A percentile compares a stretch with the other conserved stretches of the same genome.
These are phyloP conservation scores for Morella rubra DNA, from an alignment of 306 rosid genomes.

Conservation along the genomic window DNA sequence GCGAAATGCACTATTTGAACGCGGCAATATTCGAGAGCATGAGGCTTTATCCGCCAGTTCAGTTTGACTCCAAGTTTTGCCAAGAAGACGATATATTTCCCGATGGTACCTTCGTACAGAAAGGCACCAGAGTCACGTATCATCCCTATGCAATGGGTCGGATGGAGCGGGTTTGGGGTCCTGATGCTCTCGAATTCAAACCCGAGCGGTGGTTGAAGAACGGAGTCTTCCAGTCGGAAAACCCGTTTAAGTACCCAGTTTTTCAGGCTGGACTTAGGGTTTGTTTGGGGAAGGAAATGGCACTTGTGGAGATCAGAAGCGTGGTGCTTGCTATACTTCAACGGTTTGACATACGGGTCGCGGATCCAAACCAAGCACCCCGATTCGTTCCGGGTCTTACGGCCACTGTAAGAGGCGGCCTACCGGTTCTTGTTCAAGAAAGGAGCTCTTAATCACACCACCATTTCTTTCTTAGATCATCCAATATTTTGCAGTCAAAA, in stretches of 20 bases:
- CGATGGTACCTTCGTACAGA: slow-evolving; percentile 65
- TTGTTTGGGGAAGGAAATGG: slow-evolving; percentile 87
- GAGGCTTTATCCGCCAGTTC: slow-evolving; percentile 85
- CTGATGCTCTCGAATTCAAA: slow-evolving; percentile 55
- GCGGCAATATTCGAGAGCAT: slow-evolving; percentile 71
- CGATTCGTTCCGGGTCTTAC: slow-evolving; percentile 74
- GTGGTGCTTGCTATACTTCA: slow-evolving; percentile 37
- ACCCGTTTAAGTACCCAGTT: slow-evolving; percentile 70
- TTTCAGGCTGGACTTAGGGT: slow-evolving; percentile 83
- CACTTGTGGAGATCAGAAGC: slow-evolving; percentile 62
- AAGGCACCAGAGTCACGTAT: slow-evolving; percentile 76
- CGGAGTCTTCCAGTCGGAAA: slow-evolving; percentile 43
- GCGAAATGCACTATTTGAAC: slow-evolving; percentile 66
- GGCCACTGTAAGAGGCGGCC: slow-evolving; percentile 63
- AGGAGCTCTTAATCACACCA: slow-evolving; percentile 22
- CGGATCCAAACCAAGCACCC: slow-evolving; percentile 22
- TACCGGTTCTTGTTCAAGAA: slow-evolving; percentile 54
- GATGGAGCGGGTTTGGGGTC: slow-evolving; percentile 79
- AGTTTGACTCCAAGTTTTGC: slow-evolving; percentile 78
- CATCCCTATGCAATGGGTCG: slow-evolving; percentile 99
- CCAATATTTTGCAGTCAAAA: not conserved
- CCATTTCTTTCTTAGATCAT: not conserved
- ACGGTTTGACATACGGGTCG: slow-evolving; percentile 47
- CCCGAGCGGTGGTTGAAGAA: slow-evolving; percentile 76
- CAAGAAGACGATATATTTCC: slow-evolving; percentile 75